These are phyloP conservation scores for Porphyrellus cyaneotinctus DNA, from an alignment of 768 basidiomycete genomes.

Conservation along the genomic window DNA sequence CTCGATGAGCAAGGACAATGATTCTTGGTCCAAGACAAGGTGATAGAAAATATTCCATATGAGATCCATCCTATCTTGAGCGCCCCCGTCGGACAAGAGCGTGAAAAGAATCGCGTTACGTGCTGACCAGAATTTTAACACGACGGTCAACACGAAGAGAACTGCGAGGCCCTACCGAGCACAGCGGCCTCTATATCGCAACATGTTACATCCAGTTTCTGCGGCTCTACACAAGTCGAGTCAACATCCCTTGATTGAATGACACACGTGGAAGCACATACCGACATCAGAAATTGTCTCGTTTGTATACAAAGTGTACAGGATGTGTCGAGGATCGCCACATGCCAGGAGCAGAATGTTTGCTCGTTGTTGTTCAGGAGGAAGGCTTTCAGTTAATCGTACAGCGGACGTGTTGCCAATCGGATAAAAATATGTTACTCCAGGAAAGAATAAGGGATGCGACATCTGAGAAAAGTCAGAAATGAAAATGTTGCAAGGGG, in stretches of 20 bases:
- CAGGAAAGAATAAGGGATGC: conserved; percentile 23
- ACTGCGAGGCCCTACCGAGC: conserved; percentile 17
- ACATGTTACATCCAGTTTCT: conserved; percentile 28
- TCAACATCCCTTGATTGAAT: neutral
- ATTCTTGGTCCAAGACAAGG: conserved; percentile 22
- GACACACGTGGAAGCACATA: neutral
- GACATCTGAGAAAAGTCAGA: conserved; percentile 16
- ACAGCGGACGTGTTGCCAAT: conserved; percentile 57
- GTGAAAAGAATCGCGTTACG: conserved; percentile 30
- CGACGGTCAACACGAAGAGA: neutral
- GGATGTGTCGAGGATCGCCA: conserved; percentile 52
- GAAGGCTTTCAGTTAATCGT: conserved; percentile 43
- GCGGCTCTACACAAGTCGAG: conserved; percentile 14
- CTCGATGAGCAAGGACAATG: conserved; percentile 23
- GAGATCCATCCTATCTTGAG: conserved; percentile 11
- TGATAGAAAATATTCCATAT: conserved; percentile 34
- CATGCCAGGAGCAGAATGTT: conserved; percentile 53
- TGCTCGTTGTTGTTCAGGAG: conserved; percentile 45
- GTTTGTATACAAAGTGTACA: conserved; percentile 42
- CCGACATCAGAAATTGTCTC: conserved; percentile 7
- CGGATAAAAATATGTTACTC: conserved; percentile 49
- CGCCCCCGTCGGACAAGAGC: conserved; percentile 23
- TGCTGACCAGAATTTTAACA: conserved; percentile 12
- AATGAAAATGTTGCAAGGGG: neutral
- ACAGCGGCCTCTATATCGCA: conserved; percentile 30